Percentiles rank a stretch among this genome's conserved stretches.
Conservation (phyloP, 2,329 filamentous ascomycete genomes). For the Whalleya microplaca region DNA sequence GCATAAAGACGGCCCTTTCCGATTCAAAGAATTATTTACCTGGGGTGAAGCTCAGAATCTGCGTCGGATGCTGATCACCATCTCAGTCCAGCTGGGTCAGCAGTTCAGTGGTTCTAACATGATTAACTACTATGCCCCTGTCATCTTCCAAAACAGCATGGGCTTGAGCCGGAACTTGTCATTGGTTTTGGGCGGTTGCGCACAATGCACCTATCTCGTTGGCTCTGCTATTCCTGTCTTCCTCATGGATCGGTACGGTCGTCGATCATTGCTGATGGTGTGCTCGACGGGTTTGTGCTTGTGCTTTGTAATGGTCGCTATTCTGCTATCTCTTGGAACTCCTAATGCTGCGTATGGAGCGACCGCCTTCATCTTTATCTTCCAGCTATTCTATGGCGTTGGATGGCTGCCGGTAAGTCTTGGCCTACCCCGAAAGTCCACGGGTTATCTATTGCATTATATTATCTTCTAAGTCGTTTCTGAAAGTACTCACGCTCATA, state of each 20-base stretch:
- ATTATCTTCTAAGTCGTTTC: background rate
- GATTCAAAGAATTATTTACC: constrained; percentile 26
- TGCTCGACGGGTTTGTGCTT: constrained; percentile 45
- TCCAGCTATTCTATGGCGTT: constrained; percentile 48
- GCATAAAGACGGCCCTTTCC: constrained; percentile 26
- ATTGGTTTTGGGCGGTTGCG: constrained; percentile 54
- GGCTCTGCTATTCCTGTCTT: constrained; percentile 46
- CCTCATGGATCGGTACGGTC: constrained; percentile 46
- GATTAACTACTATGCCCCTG: constrained; percentile 41
- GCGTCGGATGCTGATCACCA: constrained; percentile 30
- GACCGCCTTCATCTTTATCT: constrained; percentile 49
- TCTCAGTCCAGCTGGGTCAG: constrained; percentile 33
- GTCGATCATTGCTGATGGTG: constrained; percentile 44
- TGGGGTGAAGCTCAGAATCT: constrained; percentile 32
- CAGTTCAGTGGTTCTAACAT: constrained; percentile 35
- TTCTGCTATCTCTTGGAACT: constrained; percentile 41
- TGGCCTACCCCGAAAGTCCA: background rate
- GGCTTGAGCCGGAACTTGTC: constrained; percentile 49
- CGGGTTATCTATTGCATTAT: background rate
- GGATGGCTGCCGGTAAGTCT: constrained; percentile 42
- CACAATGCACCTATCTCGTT: constrained; percentile 43
- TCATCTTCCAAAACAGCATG: constrained; percentile 45
- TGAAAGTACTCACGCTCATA: background rate
- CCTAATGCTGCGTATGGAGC: constrained; percentile 43
- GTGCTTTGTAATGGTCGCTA: constrained; percentile 46